Conservation (phyloP, 1,139 yeast species). For the Candida labiduridarum region DNA sequence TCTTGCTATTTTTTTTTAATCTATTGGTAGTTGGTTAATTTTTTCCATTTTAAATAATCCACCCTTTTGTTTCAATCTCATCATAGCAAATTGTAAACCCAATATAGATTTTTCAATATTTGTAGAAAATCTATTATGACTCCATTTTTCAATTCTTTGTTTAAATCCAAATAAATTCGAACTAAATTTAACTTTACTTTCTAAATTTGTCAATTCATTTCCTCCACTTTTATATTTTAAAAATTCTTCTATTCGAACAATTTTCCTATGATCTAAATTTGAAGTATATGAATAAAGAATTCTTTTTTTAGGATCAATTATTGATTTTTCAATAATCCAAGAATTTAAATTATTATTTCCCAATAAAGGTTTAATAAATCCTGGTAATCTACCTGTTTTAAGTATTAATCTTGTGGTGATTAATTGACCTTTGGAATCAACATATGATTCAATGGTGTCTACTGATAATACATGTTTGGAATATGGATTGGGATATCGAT, state of each 20-base stretch:
- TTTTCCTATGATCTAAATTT: slow-evolving; percentile 82
- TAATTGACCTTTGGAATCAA: slow-evolving; percentile 66
- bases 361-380: slow-evolving; percentile 75
- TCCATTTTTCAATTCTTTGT: slow-evolving; percentile 81
- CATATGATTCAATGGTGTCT: slow-evolving; percentile 67
- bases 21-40: background rate
- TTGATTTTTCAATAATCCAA: slow-evolving; percentile 82
- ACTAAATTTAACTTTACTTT: slow-evolving; percentile 65
- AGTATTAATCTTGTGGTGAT: slow-evolving; percentile 74
- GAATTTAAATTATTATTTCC: slow-evolving; percentile 72
- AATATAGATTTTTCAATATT: slow-evolving; percentile 67
- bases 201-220: slow-evolving; percentile 37
- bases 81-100: slow-evolving; percentile 83
- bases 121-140: slow-evolving; percentile 67
- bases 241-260: slow-evolving; percentile 79
- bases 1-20: background rate
- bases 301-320: slow-evolving; percentile 64
- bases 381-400: slow-evolving; percentile 81
- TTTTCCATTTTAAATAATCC: slow-evolving; percentile 8
- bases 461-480: slow-evolving; percentile 86
- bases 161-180: slow-evolving; percentile 73
- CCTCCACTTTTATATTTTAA: slow-evolving; percentile 45
- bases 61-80: slow-evolving; percentile 32
- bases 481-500: slow-evolving; percentile 88
- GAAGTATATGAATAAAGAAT: slow-evolving; percentile 73